phyloP scores from a whole-genome alignment of 106 monocot genomes.

The Agapanthus africanus region DNA sequence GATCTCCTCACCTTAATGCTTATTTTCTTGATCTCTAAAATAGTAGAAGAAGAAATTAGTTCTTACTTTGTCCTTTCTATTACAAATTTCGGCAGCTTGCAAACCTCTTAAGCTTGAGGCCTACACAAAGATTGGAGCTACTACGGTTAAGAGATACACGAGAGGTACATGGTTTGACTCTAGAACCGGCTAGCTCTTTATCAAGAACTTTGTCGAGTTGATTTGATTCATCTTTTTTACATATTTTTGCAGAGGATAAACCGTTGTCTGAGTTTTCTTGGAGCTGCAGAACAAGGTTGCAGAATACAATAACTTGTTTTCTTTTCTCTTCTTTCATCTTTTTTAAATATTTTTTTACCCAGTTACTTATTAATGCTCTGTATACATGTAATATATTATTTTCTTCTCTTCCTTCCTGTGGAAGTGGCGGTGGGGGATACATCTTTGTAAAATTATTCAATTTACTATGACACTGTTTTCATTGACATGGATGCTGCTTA shows the following conservation, averaged over 20 bases:
- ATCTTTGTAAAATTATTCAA: too few species aligned
- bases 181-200: background rate
- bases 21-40: too few species aligned
- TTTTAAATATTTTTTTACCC: too few species aligned
- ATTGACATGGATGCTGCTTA: too few species aligned
- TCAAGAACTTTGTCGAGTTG: background rate
- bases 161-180: constrained; percentile 36
- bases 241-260: background rate
- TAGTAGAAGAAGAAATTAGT: too few species aligned
- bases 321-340: too few species aligned
- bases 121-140: constrained; percentile 53
- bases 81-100: constrained; percentile 42
- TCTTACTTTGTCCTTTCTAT: constrained; percentile 8
- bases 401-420: too few species aligned
- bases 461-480: too few species aligned
- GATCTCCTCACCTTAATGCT: background rate
- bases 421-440: too few species aligned
- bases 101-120: constrained; percentile 55
- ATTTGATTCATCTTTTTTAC: background rate
- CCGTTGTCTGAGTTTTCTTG: background rate
- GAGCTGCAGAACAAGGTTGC: background rate
- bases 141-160: constrained; percentile 58
- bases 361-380: too few species aligned
- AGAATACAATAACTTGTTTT: background rate
- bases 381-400: too few species aligned